Conservation (phyloP, 2,329 filamentous ascomycete genomes). For the Fonsecaea erecta region DNA sequence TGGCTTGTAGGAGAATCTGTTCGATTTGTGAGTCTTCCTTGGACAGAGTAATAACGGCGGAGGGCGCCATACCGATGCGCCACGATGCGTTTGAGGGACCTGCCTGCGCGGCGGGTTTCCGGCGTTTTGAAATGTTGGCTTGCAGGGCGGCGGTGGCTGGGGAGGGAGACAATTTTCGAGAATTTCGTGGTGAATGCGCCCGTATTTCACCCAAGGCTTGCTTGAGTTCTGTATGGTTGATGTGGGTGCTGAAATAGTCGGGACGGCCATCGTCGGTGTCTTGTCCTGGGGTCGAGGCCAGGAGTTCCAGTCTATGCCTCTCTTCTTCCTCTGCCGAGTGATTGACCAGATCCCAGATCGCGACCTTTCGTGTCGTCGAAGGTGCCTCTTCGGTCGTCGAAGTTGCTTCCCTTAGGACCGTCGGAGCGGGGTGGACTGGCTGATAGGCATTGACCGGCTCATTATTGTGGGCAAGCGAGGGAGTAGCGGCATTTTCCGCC, state of each 20-base stretch:
- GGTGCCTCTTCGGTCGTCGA: neutral
- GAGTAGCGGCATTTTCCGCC: neutral
- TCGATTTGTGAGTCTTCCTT: constrained; percentile 22
- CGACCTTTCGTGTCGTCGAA: constrained; percentile 12
- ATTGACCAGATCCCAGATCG: constrained; percentile 25
- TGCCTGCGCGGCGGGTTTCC: neutral
- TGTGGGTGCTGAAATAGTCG: constrained; percentile 12
- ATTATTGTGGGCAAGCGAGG: neutral
- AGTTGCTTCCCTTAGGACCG: neutral
- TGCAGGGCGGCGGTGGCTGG: constrained; percentile 5
- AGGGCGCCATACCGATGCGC: constrained; percentile 16
- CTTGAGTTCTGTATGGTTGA: constrained; percentile 11
- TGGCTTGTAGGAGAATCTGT: constrained; percentile 18
- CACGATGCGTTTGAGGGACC: constrained; percentile 16
- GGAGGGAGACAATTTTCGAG: neutral
- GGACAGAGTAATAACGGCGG: constrained; percentile 12
- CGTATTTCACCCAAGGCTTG: constrained; percentile 13
- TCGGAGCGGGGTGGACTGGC: neutral
- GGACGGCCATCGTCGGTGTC: constrained; percentile 13
- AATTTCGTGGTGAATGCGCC: constrained; percentile 5
- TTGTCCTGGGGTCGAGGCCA: constrained; percentile 9
- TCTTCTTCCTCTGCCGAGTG: constrained; percentile 19
- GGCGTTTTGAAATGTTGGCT: constrained; percentile 23
- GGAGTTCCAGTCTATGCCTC: constrained; percentile 5
- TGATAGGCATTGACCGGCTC: neutral